Base-by-base conservation (phyloP, 345 rosid species). In the Syzygium grande region DNA sequence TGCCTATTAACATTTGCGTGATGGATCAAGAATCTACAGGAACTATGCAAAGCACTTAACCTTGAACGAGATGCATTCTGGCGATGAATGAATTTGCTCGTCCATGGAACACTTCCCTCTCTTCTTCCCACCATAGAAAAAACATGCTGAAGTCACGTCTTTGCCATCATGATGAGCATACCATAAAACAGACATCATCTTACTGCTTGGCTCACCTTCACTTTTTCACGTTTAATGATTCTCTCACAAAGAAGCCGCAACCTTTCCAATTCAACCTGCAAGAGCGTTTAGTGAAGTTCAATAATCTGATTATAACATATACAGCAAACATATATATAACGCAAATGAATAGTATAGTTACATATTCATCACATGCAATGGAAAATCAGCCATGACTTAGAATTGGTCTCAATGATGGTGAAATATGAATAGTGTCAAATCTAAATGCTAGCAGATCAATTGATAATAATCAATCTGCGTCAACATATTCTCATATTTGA, bases 191-290 rank as follows among this genome's bases (percentile, higher is more conserved):
- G 43, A 30, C 46, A 68, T 68, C 21, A 68, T 68, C 46, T 16
- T 68, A 16, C 22, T 68, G 43, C 43, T 34, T 68, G 30, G 46
- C 43, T 84, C 92, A 96, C 99, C 97, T 98, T 98, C 83, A 96
- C 87, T 89, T 96, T 96, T 88, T 98, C 99, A 88, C 99, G 97
- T 93, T 93, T 98, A 90, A 94, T 91, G 52, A 96, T 94, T 91
- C 99, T 94, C 90, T 98, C 99, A 88, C 99, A 97, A 54, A 98
- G 94, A 92, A 96, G 98, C 52, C 99, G 99, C 86, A 98, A 87
- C 88, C 97, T 93, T 92, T 98, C 99, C 84, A 98, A 91, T 90
- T 97, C 96, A 91, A 97, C 98, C 99, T 98, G 91, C 43, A 87
- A 84, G 80, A 83, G 77, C 87, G 27, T 85, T 41, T 68, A 83